These are phyloP conservation scores for Cucurbita argyrosperma DNA, from an alignment of 306 rosid genomes.

Conservation along the genomic window DNA sequence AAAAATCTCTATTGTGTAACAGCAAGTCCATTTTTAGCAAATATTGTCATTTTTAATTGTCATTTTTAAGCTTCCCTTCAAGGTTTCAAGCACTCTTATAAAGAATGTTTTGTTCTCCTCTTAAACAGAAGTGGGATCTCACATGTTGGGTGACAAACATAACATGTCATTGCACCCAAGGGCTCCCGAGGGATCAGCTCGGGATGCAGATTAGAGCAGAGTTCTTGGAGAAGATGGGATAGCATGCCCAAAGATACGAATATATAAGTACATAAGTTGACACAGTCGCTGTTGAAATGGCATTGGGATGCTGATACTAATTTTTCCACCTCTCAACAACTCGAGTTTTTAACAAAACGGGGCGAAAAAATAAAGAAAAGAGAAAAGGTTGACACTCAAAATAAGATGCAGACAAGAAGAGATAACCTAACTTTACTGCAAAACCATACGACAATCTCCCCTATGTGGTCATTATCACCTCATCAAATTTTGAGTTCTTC, in stretches of 20 bases:
- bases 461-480: conserved; percentile 18
- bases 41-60: no score
- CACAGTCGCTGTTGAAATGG: conserved; percentile 19
- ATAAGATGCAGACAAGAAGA: conserved; percentile 26
- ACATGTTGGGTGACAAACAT: not conserved
- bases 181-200: not conserved
- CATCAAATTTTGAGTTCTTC: conserved; percentile 60
- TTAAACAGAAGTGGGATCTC: no score
- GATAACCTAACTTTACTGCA: conserved; percentile 33
- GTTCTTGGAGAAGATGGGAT: not conserved
- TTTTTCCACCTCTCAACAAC: conserved; percentile 36
- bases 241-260: conserved; percentile 11
- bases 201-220: not conserved
- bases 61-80: no score
- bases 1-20: no score
- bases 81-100: no score
- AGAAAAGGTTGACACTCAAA: conserved; percentile 28
- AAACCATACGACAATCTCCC: conserved; percentile 39
- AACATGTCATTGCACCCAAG: not conserved
- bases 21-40: no score
- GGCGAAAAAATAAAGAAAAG: conserved; percentile 15
- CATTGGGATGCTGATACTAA: conserved; percentile 41
- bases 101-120: no score
- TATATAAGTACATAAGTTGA: conserved; percentile 16
- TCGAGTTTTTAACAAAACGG: conserved; percentile 40